phyloP scores from a whole-genome alignment of 164 flowering plant genomes.

The Sedum album region DNA sequence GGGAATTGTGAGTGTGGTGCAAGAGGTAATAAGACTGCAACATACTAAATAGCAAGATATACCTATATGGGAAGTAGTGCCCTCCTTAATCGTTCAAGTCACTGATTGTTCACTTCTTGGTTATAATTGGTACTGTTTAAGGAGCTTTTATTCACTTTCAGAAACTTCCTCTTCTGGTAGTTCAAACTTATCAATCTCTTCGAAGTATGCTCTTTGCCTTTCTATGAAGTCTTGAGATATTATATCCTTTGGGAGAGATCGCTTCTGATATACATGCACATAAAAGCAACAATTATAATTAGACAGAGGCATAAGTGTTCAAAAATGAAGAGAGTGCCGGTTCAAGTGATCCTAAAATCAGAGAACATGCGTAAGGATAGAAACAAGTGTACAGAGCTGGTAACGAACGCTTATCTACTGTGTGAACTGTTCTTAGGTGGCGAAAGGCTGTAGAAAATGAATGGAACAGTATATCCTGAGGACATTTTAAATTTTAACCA shows the following conservation, averaged over 20 bases:
- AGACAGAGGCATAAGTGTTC: not conserved
- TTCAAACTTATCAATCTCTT: slow-evolving; percentile 10
- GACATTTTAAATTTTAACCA: no score
- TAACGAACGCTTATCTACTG: no score
- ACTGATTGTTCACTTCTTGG: not conserved
- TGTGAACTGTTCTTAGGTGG: no score
- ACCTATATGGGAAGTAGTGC: not conserved
- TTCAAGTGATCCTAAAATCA: not conserved
- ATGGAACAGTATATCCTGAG: no score
- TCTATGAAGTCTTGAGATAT: slow-evolving; percentile 4
- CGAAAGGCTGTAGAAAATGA: no score
- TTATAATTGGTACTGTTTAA: not conserved
- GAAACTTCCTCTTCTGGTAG: slow-evolving; percentile 10
- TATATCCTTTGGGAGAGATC: not conserved
- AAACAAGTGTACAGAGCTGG: no score
- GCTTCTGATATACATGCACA: not conserved
- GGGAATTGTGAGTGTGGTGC: no score
- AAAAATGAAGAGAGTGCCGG: not conserved
- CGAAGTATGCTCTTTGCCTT: slow-evolving; percentile 7
- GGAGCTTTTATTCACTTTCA: slow-evolving; percentile 5
- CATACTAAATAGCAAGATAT: not conserved
- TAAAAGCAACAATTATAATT: no score
- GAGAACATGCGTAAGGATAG: not conserved
- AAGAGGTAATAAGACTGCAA: not conserved
- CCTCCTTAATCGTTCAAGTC: not conserved